Percentiles rank a stretch among this genome's conserved stretches.
Evolutionary conservation across 2,329 filamentous ascomycete genomes (phyloP).

Genomic region (Ustilaginoidea virens): DNA sequence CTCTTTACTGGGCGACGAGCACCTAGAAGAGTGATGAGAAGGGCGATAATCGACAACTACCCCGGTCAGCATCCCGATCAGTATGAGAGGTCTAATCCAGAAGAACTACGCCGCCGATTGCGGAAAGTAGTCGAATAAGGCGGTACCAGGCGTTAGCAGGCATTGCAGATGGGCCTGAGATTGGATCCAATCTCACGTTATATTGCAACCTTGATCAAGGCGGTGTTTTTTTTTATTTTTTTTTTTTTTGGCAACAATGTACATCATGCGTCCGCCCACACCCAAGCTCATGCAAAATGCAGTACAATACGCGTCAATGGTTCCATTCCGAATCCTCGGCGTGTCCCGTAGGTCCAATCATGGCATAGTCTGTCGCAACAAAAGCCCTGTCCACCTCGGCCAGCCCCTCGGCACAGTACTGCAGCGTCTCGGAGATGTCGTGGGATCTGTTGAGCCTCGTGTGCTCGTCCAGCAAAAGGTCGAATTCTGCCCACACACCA

Average conservation of each 20-base stretch:
- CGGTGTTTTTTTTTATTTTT: background rate
- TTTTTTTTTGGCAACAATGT: background rate
- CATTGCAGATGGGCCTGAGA: too few species aligned
- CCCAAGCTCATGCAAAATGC: too few species aligned
- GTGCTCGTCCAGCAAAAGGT: constrained; percentile 15
- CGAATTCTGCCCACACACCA: constrained; percentile 19
- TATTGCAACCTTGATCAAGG: too few species aligned
- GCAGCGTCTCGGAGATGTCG: constrained; percentile 18
- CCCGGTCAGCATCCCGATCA: constrained; percentile 19
- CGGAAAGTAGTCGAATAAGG: constrained; percentile 11
- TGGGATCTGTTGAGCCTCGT: constrained; percentile 16
- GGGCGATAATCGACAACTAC: constrained; percentile 39
- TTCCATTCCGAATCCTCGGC: constrained; percentile 11
- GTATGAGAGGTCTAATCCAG: constrained; percentile 22
- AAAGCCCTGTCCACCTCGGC: constrained; percentile 17
- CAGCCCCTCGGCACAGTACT: constrained; percentile 18
- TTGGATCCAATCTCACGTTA: too few species aligned
- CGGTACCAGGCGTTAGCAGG: background rate
- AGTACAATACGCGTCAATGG: constrained; percentile 6
- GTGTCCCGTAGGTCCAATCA: constrained; percentile 15
- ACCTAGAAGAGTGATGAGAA: constrained; percentile 49
- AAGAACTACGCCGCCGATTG: constrained; percentile 20
- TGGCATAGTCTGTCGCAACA: constrained; percentile 19
- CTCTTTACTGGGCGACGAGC: constrained; percentile 50
- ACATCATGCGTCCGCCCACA: too few species aligned